These are phyloP conservation scores for Silene conica DNA, from an alignment of 148 eudicot species.

Conservation along the genomic window DNA sequence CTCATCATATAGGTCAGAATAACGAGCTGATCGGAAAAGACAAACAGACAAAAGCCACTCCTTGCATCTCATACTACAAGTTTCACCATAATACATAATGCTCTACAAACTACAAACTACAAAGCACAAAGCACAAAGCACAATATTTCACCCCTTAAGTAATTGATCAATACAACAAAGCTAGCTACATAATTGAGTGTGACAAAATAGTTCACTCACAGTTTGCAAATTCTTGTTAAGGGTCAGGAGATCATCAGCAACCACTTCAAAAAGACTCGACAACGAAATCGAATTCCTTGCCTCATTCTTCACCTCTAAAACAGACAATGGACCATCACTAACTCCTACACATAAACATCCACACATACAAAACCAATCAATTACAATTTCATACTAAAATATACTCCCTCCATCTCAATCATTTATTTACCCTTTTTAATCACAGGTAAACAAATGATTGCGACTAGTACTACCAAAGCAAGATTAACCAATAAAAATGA, in stretches of 20 bases:
- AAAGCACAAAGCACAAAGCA: no score
- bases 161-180: conserved; percentile 5
- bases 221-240: conserved; percentile 75
- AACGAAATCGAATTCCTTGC: conserved; percentile 32
- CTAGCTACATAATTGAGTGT: not conserved
- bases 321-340: conserved; percentile 44
- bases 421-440: no score
- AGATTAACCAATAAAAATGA: not conserved
- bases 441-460: not conserved
- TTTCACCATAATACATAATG: no score
- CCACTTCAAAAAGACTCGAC: conserved; percentile 63
- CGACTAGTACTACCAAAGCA: not conserved
- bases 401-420: no score
- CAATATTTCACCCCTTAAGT: not conserved
- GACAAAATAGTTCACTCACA: conserved; percentile 35
- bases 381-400: not conserved
- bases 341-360: conserved; percentile 29
- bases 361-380: not conserved
- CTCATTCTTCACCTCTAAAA: conserved; percentile 48
- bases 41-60: no score
- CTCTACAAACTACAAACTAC: no score
- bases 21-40: no score
- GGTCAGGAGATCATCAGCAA: conserved; percentile 68
- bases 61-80: no score
- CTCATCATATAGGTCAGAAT: not conserved